These are phyloP conservation scores for Gonapodya sp. DNA, from an alignment of 192 early-diverging fungal genomes.

Conservation along the genomic window DNA sequence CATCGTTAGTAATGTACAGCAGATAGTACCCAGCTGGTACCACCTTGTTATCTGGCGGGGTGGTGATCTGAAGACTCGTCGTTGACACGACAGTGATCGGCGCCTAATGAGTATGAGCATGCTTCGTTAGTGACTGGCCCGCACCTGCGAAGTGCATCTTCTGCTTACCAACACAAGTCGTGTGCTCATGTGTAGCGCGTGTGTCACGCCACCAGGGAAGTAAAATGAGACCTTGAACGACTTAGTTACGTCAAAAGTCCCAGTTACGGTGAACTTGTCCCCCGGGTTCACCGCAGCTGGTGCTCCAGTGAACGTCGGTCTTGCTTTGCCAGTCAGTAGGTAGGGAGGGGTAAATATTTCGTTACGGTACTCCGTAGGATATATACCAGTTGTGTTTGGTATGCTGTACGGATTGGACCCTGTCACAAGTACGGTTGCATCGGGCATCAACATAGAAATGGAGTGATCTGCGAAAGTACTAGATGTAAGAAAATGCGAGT, in stretches of 20 bases:
- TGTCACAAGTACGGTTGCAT: background rate
- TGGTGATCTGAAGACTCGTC: constrained; percentile 10
- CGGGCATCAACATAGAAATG: background rate
- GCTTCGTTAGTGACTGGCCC: background rate
- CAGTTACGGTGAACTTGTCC: constrained; percentile 30
- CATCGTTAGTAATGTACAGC: constrained; percentile 36
- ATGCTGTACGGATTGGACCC: background rate
- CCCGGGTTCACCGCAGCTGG: constrained; percentile 20
- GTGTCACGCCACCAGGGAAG: constrained; percentile 29
- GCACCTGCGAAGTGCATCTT: background rate
- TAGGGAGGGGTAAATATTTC: constrained; percentile 48
- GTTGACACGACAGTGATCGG: background rate
- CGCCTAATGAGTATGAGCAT: background rate
- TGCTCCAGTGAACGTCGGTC: constrained; percentile 24
- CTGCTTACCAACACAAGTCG: background rate
- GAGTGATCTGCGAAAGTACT: background rate
- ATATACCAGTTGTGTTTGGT: background rate
- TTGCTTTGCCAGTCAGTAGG: constrained; percentile 26
- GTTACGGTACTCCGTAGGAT: constrained; percentile 40
- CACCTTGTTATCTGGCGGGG: constrained; percentile 38
- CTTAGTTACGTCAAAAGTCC: constrained; percentile 41
- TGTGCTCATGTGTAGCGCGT: background rate
- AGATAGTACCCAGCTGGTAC: constrained; percentile 44
- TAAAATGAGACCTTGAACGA: constrained; percentile 40
- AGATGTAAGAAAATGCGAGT: too few species aligned